phyloP scores from a whole-genome alignment of 371 early-diverging fungal species.

The Mucor irregularis region DNA sequence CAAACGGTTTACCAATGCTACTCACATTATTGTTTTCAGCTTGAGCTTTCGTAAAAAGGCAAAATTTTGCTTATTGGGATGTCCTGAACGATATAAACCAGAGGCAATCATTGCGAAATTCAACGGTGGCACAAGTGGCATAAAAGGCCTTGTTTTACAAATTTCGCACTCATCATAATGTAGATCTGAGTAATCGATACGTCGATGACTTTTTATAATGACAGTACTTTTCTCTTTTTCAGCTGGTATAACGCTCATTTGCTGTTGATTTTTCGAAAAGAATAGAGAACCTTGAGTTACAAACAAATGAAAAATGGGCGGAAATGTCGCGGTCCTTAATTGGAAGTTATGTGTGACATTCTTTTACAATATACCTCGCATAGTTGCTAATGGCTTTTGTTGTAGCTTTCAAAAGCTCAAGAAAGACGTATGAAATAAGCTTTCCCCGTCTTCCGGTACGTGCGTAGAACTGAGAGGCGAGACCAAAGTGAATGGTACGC shows the following conservation, averaged over 20 bases:
- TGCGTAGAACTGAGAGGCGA: no score
- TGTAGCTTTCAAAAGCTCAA: no score
- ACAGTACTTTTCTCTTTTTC: constrained; percentile 3
- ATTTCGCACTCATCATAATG: constrained; percentile 35
- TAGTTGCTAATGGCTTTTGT: no score
- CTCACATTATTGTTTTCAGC: constrained; percentile 77
- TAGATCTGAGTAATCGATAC: neutral
- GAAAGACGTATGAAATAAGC: no score
- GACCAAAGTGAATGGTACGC: no score
- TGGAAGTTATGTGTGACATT: no score
- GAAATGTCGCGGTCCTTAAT: no score
- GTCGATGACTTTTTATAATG: constrained; percentile 1
- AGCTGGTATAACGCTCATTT: neutral
- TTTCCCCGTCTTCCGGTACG: no score
- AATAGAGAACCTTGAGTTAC: neutral
- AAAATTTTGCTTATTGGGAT: constrained; percentile 82
- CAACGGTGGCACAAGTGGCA: constrained; percentile 81
- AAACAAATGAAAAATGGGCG: no score
- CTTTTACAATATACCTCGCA: no score
- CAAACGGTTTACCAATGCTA: neutral
- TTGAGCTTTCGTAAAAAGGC: constrained; percentile 77
- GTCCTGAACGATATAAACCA: constrained; percentile 86
- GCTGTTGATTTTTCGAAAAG: neutral
- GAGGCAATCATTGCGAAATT: constrained; percentile 88
- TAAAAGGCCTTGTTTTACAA: constrained; percentile 42